Conservation (phyloP, 495 filamentous ascomycete genomes). For the Talaromyces thailandensis region DNA sequence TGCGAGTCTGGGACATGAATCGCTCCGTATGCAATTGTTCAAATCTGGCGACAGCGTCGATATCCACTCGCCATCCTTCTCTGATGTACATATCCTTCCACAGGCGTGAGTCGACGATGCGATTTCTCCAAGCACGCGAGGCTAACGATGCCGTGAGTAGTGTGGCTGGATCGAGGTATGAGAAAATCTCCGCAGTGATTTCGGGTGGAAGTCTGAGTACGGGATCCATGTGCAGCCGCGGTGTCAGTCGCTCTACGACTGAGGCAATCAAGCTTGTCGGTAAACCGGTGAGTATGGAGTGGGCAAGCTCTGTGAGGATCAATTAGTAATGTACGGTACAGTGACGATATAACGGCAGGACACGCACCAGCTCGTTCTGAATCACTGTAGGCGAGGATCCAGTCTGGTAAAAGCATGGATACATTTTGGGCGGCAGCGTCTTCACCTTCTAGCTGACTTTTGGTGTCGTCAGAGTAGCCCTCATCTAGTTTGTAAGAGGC, state of each 20-base stretch:
- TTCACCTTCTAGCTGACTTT: slow-evolving; percentile 44
- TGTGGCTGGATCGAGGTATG: slow-evolving; percentile 68
- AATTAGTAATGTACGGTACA: background rate
- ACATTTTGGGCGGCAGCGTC: slow-evolving; percentile 22
- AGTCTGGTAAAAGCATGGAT: slow-evolving; percentile 39
- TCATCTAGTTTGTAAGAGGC: slow-evolving; percentile 50
- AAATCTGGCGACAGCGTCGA: slow-evolving; percentile 53
- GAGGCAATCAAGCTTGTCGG: slow-evolving; percentile 65
- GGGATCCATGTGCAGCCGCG: slow-evolving; percentile 85
- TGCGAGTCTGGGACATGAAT: slow-evolving; percentile 32
- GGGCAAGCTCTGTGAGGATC: slow-evolving; percentile 33
- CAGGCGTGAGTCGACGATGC: slow-evolving; percentile 74
- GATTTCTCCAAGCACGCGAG: slow-evolving; percentile 71
- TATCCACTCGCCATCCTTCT: slow-evolving; percentile 77
- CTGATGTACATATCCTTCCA: slow-evolving; percentile 74
- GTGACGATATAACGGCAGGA: background rate
- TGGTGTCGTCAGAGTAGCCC: slow-evolving; percentile 57
- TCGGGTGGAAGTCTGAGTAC: slow-evolving; percentile 77
- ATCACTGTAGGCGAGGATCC: slow-evolving; percentile 43
- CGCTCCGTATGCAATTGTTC: slow-evolving; percentile 50
- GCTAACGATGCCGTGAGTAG: slow-evolving; percentile 68
- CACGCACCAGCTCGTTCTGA: slow-evolving; percentile 45
- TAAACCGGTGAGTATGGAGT: slow-evolving; percentile 57
- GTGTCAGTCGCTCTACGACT: slow-evolving; percentile 68
- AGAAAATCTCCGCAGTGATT: slow-evolving; percentile 79